Evolutionary conservation across 2,329 filamentous ascomycete genomes (phyloP).

Genomic region (Epichloe sibirici): DNA sequence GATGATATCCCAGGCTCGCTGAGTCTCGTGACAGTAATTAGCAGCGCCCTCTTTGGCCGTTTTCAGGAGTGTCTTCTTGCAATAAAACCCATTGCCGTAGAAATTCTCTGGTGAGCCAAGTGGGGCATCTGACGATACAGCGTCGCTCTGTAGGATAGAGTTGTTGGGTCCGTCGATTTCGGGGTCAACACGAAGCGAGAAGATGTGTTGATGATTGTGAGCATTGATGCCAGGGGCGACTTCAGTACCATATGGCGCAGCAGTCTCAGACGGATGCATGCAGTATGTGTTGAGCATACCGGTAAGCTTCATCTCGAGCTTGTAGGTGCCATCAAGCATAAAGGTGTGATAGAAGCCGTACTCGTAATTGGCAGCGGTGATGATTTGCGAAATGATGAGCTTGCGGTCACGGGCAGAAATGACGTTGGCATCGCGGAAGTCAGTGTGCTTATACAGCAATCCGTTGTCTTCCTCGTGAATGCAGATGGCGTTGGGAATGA

Average conservation of each 20-base stretch:
- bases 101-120: slow-evolving; percentile 57
- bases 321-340: slow-evolving; percentile 53
- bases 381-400: slow-evolving; percentile 51
- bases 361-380: slow-evolving; percentile 56
- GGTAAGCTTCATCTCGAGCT: slow-evolving; percentile 40
- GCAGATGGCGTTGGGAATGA: slow-evolving; percentile 44
- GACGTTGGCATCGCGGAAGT: slow-evolving; percentile 46
- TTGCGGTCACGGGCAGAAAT: slow-evolving; percentile 45
- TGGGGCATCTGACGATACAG: slow-evolving; percentile 44
- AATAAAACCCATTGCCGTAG: slow-evolving; percentile 62
- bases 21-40: slow-evolving; percentile 18
- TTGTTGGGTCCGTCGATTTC: slow-evolving; percentile 51
- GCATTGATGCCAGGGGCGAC: slow-evolving; percentile 51
- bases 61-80: slow-evolving; percentile 15
- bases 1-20: slow-evolving; percentile 21
- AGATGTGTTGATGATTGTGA: slow-evolving; percentile 60
- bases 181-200: slow-evolving; percentile 53
- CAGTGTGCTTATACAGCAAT: slow-evolving; percentile 53
- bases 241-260: slow-evolving; percentile 44
- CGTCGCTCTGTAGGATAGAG: slow-evolving; percentile 59
- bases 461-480: slow-evolving; percentile 34
- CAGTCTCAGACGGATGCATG: slow-evolving; percentile 26
- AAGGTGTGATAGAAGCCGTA: slow-evolving; percentile 32
- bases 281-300: slow-evolving; percentile 31
- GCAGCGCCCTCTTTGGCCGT: slow-evolving; percentile 13